These are phyloP conservation scores for Elsinoe necatrix DNA, from an alignment of 2,329 filamentous ascomycete genomes.

Conservation along the genomic window DNA sequence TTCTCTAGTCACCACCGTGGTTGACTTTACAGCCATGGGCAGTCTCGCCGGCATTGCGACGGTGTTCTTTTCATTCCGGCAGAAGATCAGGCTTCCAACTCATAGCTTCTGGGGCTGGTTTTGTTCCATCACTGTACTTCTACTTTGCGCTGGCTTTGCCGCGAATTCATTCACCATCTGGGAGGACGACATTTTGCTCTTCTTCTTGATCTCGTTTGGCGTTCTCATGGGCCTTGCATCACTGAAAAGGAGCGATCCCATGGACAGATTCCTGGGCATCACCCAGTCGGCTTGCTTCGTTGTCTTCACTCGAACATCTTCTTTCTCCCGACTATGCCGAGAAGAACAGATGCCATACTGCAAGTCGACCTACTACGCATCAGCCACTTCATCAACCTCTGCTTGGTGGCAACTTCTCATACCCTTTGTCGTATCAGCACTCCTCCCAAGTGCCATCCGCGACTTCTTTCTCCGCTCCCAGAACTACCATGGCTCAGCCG, in stretches of 20 bases:
- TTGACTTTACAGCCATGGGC: slow-evolving; percentile 34
- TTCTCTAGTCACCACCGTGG: slow-evolving; percentile 33
- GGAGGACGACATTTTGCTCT: slow-evolving; percentile 91
- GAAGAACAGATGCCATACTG: slow-evolving; percentile 99
- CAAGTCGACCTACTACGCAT: slow-evolving; percentile 90
- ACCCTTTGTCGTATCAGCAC: slow-evolving; percentile 62
- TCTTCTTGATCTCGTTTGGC: slow-evolving; percentile 84
- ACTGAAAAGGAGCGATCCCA: slow-evolving; percentile 57
- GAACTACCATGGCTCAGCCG: slow-evolving; percentile 80
- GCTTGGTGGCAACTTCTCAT: slow-evolving; percentile 81
- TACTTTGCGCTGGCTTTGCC: slow-evolving; percentile 86
- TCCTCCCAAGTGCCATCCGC: slow-evolving; percentile 66
- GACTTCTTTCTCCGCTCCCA: slow-evolving; percentile 73
- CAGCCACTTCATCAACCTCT: slow-evolving; percentile 82
- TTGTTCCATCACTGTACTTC: slow-evolving; percentile 68
- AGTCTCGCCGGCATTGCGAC: slow-evolving; percentile 34
- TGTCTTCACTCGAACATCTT: slow-evolving; percentile 67
- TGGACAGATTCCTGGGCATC: slow-evolving; percentile 65
- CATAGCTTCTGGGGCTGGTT: slow-evolving; percentile 87
- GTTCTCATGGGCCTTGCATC: slow-evolving; percentile 65
- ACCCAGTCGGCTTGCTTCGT: slow-evolving; percentile 83
- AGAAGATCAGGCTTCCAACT: slow-evolving; percentile 45
- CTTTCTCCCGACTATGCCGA: slow-evolving; percentile 83
- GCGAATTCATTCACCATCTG: slow-evolving; percentile 98
- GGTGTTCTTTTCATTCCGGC: slow-evolving; percentile 35